Base-by-base conservation (phyloP, 1,139 yeast genomes). In the Pneumocystis jirovecii region DNA sequence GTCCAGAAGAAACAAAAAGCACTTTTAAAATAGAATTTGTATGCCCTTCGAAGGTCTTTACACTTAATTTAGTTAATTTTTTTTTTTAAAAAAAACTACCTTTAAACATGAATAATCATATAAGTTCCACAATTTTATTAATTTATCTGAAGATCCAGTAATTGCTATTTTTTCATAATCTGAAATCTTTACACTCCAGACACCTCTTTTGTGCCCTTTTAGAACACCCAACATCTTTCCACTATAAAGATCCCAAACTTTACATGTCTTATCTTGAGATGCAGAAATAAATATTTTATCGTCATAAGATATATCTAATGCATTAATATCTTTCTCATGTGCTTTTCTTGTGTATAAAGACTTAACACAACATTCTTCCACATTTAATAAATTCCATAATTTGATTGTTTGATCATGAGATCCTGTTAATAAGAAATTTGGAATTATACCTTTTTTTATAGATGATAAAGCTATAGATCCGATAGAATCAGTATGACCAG, bases 301-400 rank as follows among this genome's bases (percentile, higher is more conserved):
- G 72, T 91, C 90, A 15, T 97, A 96, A 6, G 97, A 82, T 1
- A 93, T 80, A 69, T 89, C 96, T 64, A 95, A 77, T 2, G 95
- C 83, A 73, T 93, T 95, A 67, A 93, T 91, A 75, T 93, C 97
- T 74, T 93, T 93, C 65, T 93, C 98, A 75, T 93, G 99, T 0
- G 97, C 98, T 72, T 93, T 84, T 78, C 97, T 83, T 0, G 98
- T 93, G 75, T 86, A 93, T 62, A 84, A 86, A 2, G 96, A 85
- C 0, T 81, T 78, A 2, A 75, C 71, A 0, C 71, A 68, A 50
- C 69, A 71, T 29, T 70, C 74, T 66, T 64, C 63, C 73, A 79
- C 25, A 80, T 71, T 69, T 21, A 74, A 73, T 40, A 89, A 80
- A 63, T 80, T 80, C 98, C 98, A 93, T 75, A 86, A 86, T 74